phyloP scores from a whole-genome alignment of 805 yeast genomes.

The Candida arabinofermentans region DNA sequence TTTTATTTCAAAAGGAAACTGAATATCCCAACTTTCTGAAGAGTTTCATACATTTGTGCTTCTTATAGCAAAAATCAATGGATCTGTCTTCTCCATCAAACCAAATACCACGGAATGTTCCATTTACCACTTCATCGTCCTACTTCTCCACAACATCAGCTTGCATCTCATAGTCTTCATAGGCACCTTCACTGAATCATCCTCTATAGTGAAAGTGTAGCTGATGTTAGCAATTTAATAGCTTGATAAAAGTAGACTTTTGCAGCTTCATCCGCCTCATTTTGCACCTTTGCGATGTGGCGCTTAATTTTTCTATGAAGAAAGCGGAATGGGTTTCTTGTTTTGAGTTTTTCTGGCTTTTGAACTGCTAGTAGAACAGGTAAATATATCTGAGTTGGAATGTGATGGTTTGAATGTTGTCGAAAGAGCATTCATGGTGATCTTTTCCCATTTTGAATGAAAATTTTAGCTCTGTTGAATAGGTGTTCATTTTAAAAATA shows the following conservation, averaged over 20 bases:
- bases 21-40: not conserved
- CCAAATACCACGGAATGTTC: not conserved
- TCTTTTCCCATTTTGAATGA: too few relatives aligned
- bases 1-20: not conserved
- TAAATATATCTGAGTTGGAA: too few relatives aligned
- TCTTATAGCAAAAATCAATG: not conserved
- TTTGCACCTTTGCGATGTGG: not conserved
- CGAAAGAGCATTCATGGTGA: too few relatives aligned
- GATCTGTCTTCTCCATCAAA: not conserved
- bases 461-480: too few relatives aligned
- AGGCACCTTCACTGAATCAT: not conserved
- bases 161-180: slow-evolving; percentile 2
- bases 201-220: slow-evolving; percentile 2
- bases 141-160: not conserved
- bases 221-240: not conserved
- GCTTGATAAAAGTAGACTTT: not conserved
- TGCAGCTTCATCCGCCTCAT: not conserved
- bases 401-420: too few relatives aligned
- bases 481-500: too few relatives aligned
- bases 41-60: slow-evolving; percentile 1
- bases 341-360: too few relatives aligned
- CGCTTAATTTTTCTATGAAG: not conserved
- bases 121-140: not conserved
- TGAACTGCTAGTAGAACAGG: too few relatives aligned
- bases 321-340: not conserved